Conservation (phyloP, 2,329 filamentous ascomycete species). For the Colletotrichum sp. region DNA sequence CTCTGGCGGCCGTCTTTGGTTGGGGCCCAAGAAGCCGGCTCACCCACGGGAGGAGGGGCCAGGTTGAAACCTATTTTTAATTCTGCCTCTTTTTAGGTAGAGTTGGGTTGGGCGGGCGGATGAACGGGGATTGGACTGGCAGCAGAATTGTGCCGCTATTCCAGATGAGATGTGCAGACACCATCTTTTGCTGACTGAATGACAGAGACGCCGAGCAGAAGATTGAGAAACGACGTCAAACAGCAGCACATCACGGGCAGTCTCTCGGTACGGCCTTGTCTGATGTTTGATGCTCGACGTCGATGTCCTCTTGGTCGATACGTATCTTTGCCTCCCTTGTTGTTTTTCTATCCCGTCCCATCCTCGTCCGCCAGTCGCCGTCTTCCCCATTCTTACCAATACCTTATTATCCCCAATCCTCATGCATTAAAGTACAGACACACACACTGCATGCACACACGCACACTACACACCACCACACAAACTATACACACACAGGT, state of each 20-base stretch:
- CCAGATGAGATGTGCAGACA: background rate
- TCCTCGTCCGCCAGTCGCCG: background rate
- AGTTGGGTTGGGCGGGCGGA: background rate
- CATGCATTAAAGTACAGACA: background rate
- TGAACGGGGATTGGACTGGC: background rate
- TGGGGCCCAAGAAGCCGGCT: constrained; percentile 21
- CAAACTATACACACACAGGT: background rate
- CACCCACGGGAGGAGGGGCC: constrained; percentile 13
- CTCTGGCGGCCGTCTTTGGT: constrained; percentile 4
- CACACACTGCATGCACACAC: background rate
- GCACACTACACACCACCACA: background rate
- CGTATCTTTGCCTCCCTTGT: constrained; percentile 5
- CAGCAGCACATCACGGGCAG: background rate
- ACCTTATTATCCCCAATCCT: background rate
- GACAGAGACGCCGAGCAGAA: background rate
- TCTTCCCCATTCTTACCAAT: background rate
- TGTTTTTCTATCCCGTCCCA: background rate
- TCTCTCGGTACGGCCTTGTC: background rate
- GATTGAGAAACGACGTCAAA: background rate
- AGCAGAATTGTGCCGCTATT: background rate
- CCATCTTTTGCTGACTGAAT: background rate
- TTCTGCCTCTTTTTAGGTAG: background rate
- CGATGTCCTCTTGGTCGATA: background rate
- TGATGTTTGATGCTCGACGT: background rate
- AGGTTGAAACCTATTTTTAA: constrained; percentile 15